Evolutionary conservation across 2,329 filamentous ascomycete species (phyloP).

Genomic region (Trichoderma hamatum): DNA sequence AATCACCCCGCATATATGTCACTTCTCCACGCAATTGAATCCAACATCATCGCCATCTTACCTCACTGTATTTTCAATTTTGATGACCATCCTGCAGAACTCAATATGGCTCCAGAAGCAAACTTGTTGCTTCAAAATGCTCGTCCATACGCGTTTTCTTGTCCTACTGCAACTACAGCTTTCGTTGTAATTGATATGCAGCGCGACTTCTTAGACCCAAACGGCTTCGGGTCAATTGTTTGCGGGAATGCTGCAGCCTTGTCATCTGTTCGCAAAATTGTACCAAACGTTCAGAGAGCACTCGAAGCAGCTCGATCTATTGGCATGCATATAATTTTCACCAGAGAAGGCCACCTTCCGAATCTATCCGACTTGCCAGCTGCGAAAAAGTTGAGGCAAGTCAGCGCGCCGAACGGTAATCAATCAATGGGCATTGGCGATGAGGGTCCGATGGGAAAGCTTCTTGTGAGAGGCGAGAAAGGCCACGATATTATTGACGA

Average conservation of each 20-base stretch:
- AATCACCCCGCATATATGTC: not conserved
- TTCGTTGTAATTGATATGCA: slow-evolving; percentile 13
- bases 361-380: not conserved
- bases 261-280: slow-evolving; percentile 2
- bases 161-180: not conserved
- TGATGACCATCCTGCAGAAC: not conserved
- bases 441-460: not conserved
- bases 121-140: not conserved
- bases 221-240: slow-evolving; percentile 1
- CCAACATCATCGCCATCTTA: not conserved
- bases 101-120: not conserved
- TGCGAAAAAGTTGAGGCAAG: not conserved
- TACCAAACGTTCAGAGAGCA: not conserved
- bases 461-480: slow-evolving; percentile 1
- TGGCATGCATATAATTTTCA: slow-evolving; percentile 9
- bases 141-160: not conserved
- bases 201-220: slow-evolving; percentile 1
- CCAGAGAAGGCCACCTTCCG: slow-evolving; percentile 7
- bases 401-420: not conserved
- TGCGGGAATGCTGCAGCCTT: not conserved
- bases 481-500: slow-evolving; percentile 12
- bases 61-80: not conserved
- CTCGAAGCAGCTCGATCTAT: not conserved
- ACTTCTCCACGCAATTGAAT: not conserved
- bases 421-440: slow-evolving; percentile 3